Conservation (phyloP, 306 rosid species). For the Astragalus glycyphyllos region DNA sequence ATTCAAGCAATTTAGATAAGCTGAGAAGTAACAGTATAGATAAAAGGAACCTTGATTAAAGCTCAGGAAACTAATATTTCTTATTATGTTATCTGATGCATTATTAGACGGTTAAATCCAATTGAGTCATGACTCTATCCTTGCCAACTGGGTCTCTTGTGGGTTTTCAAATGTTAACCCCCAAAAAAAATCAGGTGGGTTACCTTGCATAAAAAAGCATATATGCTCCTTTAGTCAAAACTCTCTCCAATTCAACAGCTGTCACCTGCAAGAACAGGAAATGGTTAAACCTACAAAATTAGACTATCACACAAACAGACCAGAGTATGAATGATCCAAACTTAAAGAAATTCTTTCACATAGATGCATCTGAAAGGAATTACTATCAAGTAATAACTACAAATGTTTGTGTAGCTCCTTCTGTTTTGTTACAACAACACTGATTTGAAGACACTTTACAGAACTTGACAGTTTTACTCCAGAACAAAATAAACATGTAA, state of each 20-base stretch:
- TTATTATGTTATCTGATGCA: not conserved
- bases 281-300: slow-evolving; percentile 14
- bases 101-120: not conserved
- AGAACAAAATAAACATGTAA: too few species aligned
- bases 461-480: too few species aligned
- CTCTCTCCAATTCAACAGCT: slow-evolving; percentile 73
- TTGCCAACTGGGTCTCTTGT: not conserved
- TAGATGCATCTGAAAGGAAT: not conserved
- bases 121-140: not conserved
- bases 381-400: slow-evolving; percentile 11
- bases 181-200: slow-evolving; percentile 25
- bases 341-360: not conserved
- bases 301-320: not conserved
- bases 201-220: slow-evolving; percentile 97
- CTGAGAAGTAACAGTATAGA: slow-evolving; percentile 28
- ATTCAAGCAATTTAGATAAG: slow-evolving; percentile 37
- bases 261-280: slow-evolving; percentile 63
- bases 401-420: not conserved
- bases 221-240: slow-evolving; percentile 84
- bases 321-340: not conserved
- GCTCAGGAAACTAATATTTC: not conserved
- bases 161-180: not conserved
- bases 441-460: not conserved
- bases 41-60: too few species aligned
- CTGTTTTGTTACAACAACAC: not conserved